Conservation (phyloP, 495 filamentous ascomycete species). For the Penicillium nucicola region DNA sequence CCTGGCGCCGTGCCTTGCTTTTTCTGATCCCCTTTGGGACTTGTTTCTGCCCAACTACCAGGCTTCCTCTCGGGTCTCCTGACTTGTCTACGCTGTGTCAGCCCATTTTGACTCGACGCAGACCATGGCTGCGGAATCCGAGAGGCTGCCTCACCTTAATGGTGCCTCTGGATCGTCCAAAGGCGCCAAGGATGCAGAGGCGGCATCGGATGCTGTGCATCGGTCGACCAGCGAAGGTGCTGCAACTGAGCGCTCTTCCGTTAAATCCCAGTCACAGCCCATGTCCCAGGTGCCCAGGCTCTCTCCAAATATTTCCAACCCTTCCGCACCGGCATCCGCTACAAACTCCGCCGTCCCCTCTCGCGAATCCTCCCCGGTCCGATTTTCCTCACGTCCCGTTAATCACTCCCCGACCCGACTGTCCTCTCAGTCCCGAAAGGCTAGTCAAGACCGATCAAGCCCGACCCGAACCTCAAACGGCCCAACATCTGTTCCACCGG, state of each 20-base stretch:
- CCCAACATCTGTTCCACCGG: constrained; percentile 34
- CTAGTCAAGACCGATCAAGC: constrained; percentile 60
- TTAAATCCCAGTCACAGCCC: constrained; percentile 29
- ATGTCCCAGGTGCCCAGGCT: constrained; percentile 40
- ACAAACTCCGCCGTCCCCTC: constrained; percentile 47
- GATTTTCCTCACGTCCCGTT: constrained; percentile 32
- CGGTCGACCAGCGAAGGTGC: constrained; percentile 32
- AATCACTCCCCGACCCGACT: constrained; percentile 29
- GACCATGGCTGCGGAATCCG: constrained; percentile 45
- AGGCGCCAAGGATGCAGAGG: constrained; percentile 28
- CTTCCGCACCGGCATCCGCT: constrained; percentile 34
- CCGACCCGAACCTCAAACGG: constrained; percentile 54
- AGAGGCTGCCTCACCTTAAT: constrained; percentile 41
- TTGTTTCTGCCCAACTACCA: constrained; percentile 28
- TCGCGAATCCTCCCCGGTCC: constrained; percentile 48
- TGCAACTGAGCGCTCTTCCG: constrained; percentile 30
- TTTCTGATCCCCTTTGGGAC: constrained; percentile 17
- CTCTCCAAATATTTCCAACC: constrained; percentile 27
- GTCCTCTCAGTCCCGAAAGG: constrained; percentile 62
- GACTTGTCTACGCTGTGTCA: constrained; percentile 39
- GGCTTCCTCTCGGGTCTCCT: constrained; percentile 41
- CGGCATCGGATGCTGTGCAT: constrained; percentile 20
- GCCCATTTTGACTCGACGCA: constrained; percentile 28
- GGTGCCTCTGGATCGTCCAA: constrained; percentile 33
- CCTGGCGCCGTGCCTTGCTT: constrained; percentile 24